Evolutionary conservation across 106 monocot species (phyloP).

Genomic region (Apostasia ramifera): DNA sequence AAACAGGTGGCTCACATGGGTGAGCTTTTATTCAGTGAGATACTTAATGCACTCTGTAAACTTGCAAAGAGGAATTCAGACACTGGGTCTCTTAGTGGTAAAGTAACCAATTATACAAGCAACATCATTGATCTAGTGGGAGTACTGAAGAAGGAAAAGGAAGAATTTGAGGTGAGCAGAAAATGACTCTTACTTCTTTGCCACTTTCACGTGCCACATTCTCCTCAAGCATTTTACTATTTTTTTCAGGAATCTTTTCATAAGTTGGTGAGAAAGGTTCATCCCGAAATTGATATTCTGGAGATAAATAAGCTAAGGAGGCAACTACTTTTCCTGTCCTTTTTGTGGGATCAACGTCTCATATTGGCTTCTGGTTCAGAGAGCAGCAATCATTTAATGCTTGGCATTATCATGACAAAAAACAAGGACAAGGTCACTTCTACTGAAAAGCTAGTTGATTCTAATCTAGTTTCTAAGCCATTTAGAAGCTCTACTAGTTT

Average conservation of each 20-base stretch:
- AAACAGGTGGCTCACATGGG: slow-evolving; percentile 43
- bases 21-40: slow-evolving; percentile 44
- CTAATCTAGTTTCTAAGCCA: slow-evolving; percentile 15
- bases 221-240: slow-evolving; percentile 10
- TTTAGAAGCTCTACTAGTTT: slow-evolving; percentile 8
- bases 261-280: slow-evolving; percentile 30
- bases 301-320: slow-evolving; percentile 66
- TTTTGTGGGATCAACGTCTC: slow-evolving; percentile 72
- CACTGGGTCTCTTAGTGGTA: slow-evolving; percentile 21
- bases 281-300: slow-evolving; percentile 66
- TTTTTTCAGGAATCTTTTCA: slow-evolving; percentile 59
- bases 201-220: not conserved
- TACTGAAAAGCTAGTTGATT: slow-evolving; percentile 23
- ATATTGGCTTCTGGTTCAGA: slow-evolving; percentile 29
- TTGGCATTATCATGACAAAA: slow-evolving; percentile 10
- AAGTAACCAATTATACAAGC: slow-evolving; percentile 19
- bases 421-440: slow-evolving; percentile 21
- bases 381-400: slow-evolving; percentile 10
- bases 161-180: slow-evolving; percentile 62
- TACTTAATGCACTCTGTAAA: slow-evolving; percentile 34
- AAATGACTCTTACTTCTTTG: not conserved
- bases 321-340: slow-evolving; percentile 57
- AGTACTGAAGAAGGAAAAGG: slow-evolving; percentile 48
- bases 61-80: slow-evolving; percentile 26
- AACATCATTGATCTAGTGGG: slow-evolving; percentile 41